phyloP scores from a whole-genome alignment of 352 stramenopile genomes.

The Phytophthora ohioensis region DNA sequence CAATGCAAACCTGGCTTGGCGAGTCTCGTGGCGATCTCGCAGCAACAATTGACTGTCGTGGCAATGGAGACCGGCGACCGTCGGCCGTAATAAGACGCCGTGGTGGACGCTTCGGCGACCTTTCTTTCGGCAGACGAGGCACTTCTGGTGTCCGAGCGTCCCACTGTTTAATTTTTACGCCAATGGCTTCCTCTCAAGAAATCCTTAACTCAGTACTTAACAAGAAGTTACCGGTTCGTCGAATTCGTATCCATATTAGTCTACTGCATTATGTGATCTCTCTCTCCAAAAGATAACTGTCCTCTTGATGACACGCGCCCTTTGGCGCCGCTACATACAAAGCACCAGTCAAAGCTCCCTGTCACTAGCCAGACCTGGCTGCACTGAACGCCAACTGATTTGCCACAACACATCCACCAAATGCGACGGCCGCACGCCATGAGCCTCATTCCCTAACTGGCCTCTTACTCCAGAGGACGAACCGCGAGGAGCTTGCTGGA shows the following conservation, averaged over 20 bases:
- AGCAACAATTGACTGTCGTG: neutral
- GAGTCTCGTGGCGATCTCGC: neutral
- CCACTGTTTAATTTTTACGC: slow-evolving; percentile 27
- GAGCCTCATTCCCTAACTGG: slow-evolving; percentile 36
- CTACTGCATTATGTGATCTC: neutral
- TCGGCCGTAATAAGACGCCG: slow-evolving; percentile 5
- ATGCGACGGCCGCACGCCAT: slow-evolving; percentile 1
- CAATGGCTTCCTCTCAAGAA: slow-evolving; percentile 17
- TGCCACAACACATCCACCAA: slow-evolving; percentile 10
- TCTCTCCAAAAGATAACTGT: slow-evolving; percentile 2
- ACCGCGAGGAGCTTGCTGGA: neutral
- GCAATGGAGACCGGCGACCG: neutral
- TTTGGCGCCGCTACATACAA: slow-evolving; percentile 6
- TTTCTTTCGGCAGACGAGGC: slow-evolving; percentile 21
- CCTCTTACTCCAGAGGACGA: slow-evolving; percentile 22
- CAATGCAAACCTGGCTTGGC: neutral
- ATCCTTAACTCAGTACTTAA: too few relatives aligned
- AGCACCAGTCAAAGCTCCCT: neutral
- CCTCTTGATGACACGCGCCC: slow-evolving; percentile 2
- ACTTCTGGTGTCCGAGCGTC: slow-evolving; percentile 23
- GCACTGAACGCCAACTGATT: slow-evolving; percentile 20
- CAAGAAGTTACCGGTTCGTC: too few relatives aligned
- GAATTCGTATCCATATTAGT: too few relatives aligned
- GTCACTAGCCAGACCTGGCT: neutral
- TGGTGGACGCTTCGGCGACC: slow-evolving; percentile 19